Conservation (phyloP, 805 yeast species). For the Monosporozyma aerobia region DNA sequence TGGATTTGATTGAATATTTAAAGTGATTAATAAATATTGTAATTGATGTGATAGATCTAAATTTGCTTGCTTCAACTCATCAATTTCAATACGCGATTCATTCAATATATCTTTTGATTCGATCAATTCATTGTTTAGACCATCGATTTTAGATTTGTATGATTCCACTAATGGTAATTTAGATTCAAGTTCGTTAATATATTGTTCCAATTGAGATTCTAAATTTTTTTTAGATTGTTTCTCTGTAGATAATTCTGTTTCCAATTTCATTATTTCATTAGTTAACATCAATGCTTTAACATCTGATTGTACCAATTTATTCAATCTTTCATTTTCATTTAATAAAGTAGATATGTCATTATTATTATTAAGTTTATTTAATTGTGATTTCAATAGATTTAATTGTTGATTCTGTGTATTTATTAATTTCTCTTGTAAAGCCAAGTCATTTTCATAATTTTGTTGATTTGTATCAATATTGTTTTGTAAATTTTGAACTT, state of each 20-base stretch:
- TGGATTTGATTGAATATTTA: not conserved
- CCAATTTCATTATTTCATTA: not conserved
- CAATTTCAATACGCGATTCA: slow-evolving; percentile 11
- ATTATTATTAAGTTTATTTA: not conserved
- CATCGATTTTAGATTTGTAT: slow-evolving; percentile 47
- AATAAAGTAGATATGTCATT: not conserved
- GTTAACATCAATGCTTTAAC: not conserved
- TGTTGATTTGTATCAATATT: not conserved
- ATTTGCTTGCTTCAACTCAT: slow-evolving; percentile 34
- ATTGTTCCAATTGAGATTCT: slow-evolving; percentile 56
- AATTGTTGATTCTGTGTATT: not conserved
- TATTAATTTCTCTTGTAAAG: not conserved
- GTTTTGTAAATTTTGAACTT: not conserved
- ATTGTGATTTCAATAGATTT: not conserved
- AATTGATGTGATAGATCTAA: slow-evolving; percentile 73
- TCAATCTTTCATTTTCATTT: not conserved
- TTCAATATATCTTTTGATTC: slow-evolving; percentile 37
- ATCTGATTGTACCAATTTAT: not conserved
- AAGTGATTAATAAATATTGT: slow-evolving; percentile 56
- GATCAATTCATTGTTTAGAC: slow-evolving; percentile 45
- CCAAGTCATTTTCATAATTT: not conserved
- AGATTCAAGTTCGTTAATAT: slow-evolving; percentile 65
- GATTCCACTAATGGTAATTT: slow-evolving; percentile 67
- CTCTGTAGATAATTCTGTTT: slow-evolving; percentile 38
- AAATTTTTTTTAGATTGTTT: slow-evolving; percentile 58